Conservation (phyloP, 495 filamentous ascomycete genomes). For the Daldinia childiae region DNA sequence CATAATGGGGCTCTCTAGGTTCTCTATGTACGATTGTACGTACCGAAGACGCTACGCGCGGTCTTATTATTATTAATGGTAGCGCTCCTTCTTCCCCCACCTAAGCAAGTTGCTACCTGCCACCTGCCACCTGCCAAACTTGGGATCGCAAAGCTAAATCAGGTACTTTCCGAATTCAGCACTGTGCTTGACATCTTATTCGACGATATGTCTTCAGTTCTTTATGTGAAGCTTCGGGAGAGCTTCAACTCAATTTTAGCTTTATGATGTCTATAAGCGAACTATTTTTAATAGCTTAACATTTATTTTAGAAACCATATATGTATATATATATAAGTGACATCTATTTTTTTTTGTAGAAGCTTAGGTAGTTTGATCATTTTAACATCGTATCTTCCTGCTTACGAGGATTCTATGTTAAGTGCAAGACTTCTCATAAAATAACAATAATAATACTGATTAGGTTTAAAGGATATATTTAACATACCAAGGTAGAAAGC, state of each 20-base stretch:
- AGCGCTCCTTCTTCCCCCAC: constrained; percentile 19
- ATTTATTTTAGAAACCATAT: neutral
- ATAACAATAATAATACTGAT: neutral
- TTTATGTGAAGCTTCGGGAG: neutral
- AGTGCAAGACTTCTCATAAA: neutral
- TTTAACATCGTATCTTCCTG: neutral
- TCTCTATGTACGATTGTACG: constrained; percentile 9
- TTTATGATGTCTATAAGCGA: neutral
- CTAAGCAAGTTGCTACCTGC: constrained; percentile 25
- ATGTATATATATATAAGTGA: neutral
- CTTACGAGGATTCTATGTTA: neutral
- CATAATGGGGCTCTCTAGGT: neutral
- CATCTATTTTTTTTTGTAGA: neutral
- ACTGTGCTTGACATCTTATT: constrained; percentile 40
- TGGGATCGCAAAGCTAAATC: constrained; percentile 22
- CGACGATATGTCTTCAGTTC: constrained; percentile 6
- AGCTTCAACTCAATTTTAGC: neutral
- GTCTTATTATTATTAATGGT: constrained; percentile 22
- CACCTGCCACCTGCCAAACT: constrained; percentile 36
- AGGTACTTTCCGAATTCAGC: constrained; percentile 42
- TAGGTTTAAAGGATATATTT: neutral
- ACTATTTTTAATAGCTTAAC: neutral
- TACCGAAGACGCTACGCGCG: constrained; percentile 38
- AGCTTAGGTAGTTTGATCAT: neutral
- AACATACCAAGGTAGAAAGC: neutral